Evolutionary conservation across 371 early-diverging fungal species (phyloP), one percentile per base, ranked within the genome.

Genomic region (Mucor racemosus): DNA sequence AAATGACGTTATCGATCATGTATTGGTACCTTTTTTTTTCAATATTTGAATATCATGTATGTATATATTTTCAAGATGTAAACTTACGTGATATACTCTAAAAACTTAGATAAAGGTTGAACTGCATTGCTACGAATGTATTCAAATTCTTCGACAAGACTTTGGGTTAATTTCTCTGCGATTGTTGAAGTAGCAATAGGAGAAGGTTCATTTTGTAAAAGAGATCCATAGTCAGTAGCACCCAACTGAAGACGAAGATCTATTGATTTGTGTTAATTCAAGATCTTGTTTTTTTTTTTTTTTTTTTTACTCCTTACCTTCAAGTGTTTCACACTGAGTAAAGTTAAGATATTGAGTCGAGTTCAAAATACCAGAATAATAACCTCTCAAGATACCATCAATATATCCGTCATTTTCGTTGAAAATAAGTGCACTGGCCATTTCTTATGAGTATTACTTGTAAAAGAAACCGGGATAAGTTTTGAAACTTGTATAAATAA

Each of bases 1-100:
- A 84, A 63, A 99, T 95, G 58, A 98, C 96, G 78, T 99, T 99
- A 81, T 99, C 99, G 68, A 99, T 99, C 99, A 98, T 98, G 76
- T 98, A 99, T 44, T 90, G 92, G 73, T 97, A 97, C n/a, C 97
- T 95, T 70, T 5, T 55, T 55, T 44, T 19, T 4, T 11, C 1
- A 5, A 44, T n/a, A 44, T 19, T 7, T 50, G 21, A 50, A 26
- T 50, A 50, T 56, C 33, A 26, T 26, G 26, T 38, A 4, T 38
- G 9, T 31, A 14, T 11, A 58, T 15, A 61, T 17, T 36, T 11
- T 44, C 14, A n/a, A 33, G 8, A 9, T 1, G 31, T 6, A 56
- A 26, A 81, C 84, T 76, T 91, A 94, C 91, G 97, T 98, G 75
- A 99, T 90, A 76, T 95, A 99, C 73, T 98, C 98, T 68, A 98